These are phyloP conservation scores for Ganoderma multipileum DNA, from an alignment of 1,284 basidiomycete species.

Conservation along the genomic window DNA sequence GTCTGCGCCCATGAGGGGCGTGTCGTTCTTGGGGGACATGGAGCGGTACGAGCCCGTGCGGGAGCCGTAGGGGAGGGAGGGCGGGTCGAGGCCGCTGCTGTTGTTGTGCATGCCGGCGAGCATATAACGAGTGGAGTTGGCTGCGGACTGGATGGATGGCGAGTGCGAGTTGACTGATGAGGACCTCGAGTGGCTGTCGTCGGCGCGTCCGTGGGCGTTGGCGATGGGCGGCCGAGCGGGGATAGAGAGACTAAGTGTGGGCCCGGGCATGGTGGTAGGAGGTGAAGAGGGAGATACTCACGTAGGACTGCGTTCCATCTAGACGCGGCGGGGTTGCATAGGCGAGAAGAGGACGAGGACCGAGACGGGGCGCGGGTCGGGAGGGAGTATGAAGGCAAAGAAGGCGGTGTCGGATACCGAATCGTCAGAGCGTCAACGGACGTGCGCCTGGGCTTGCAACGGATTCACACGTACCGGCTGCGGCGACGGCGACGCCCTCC, in stretches of 20 bases:
- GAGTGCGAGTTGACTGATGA: constrained; percentile 46
- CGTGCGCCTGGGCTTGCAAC: constrained; percentile 2
- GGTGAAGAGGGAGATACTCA: constrained; percentile 26
- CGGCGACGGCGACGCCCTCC: constrained; percentile 22
- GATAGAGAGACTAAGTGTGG: constrained; percentile 14
- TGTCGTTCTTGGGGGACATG: constrained; percentile 37
- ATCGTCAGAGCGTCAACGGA: constrained; percentile 26
- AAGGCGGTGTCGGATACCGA: constrained; percentile 20
- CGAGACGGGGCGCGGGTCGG: constrained; percentile 1
- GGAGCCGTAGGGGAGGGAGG: constrained; percentile 39
- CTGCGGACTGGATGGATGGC: constrained; percentile 45
- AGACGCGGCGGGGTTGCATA: constrained; percentile 27
- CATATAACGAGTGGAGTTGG: constrained; percentile 46
- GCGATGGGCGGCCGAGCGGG: constrained; percentile 8
- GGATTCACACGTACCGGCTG: constrained; percentile 36
- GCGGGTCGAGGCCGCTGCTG: constrained; percentile 39
- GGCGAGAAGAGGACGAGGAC: constrained; percentile 25
- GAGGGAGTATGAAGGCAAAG: constrained; percentile 13
- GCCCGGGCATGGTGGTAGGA: constrained; percentile 13
- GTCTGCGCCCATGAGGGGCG: constrained; percentile 33
- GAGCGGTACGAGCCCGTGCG: constrained; percentile 36
- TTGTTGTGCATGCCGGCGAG: constrained; percentile 42
- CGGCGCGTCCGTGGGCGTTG: constrained; percentile 16
- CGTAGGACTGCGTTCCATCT: constrained; percentile 39
- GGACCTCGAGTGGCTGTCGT: constrained; percentile 40